Conservation (phyloP, 768 basidiomycete species). For the Termitomyces sp. region DNA sequence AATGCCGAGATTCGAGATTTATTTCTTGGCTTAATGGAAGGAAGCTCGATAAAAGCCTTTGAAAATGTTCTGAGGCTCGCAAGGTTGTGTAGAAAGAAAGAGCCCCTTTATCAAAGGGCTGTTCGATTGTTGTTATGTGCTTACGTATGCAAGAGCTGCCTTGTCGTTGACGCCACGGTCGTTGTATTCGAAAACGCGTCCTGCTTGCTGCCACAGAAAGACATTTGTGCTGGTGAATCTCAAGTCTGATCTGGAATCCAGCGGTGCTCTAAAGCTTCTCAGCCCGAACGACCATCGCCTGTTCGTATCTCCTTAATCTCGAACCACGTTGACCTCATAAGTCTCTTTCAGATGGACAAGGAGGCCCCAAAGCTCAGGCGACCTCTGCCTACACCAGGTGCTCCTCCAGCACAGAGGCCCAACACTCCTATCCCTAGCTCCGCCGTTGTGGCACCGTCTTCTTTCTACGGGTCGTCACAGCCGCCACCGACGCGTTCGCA, state of each 20-base stretch:
- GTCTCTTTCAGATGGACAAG: constrained; percentile 35
- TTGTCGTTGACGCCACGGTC: too few species aligned
- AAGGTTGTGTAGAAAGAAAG: too few species aligned
- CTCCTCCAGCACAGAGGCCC: constrained; percentile 29
- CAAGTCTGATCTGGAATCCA: neutral
- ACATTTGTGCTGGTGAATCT: neutral
- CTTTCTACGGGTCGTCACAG: constrained; percentile 36
- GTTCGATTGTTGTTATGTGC: neutral
- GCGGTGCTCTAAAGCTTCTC: neutral
- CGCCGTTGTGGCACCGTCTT: constrained; percentile 26
- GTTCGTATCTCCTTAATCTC: neutral
- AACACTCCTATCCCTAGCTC: constrained; percentile 31
- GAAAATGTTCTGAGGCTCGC: too few species aligned
- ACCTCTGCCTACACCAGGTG: constrained; percentile 41
- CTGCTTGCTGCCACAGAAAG: neutral
- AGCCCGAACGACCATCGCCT: constrained; percentile 1
- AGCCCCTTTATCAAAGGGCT: neutral
- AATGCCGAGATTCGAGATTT: too few species aligned
- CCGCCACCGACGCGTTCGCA: constrained; percentile 32
- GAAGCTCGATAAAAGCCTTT: too few species aligned
- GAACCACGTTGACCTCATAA: neutral
- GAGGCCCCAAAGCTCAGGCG: constrained; percentile 40
- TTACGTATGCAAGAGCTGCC: constrained; percentile 8
- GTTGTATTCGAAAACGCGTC: constrained; percentile 1
- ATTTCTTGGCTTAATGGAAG: too few species aligned